These are phyloP conservation scores for Trebouxia gelatinosa DNA, from an alignment of 163 green algal genomes.

Conservation along the genomic window DNA sequence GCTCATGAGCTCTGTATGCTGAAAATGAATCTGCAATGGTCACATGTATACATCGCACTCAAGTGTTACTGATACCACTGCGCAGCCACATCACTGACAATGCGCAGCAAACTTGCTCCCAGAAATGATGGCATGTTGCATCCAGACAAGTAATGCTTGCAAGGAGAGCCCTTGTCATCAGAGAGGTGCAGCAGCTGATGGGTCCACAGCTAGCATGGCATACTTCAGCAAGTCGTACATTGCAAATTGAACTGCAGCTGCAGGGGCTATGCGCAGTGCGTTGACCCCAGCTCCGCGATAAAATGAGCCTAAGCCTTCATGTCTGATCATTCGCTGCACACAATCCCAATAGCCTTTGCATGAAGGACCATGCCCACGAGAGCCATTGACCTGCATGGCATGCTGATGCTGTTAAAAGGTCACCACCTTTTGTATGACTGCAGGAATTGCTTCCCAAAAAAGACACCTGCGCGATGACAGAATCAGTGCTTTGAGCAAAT, in stretches of 20 bases:
- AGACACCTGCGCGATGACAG: neutral
- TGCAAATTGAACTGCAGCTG: slow-evolving; percentile 27
- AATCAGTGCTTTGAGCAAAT: neutral
- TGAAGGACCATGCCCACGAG: slow-evolving; percentile 18
- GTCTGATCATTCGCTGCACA: slow-evolving; percentile 39
- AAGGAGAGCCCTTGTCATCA: neutral
- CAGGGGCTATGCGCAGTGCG: slow-evolving; percentile 53
- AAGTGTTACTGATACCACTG: neutral
- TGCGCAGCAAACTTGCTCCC: neutral
- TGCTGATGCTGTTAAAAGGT: neutral
- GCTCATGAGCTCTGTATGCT: no score
- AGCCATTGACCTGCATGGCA: slow-evolving; percentile 34
- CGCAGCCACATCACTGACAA: neutral
- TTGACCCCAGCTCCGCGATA: slow-evolving; percentile 58
- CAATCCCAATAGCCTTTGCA: slow-evolving; percentile 51
- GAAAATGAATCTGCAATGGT: no score
- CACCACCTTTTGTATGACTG: neutral
- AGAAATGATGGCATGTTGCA: neutral
- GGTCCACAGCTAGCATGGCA: slow-evolving; percentile 16
- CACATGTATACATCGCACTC: neutral
- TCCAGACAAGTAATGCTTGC: neutral
- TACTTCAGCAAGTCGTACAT: slow-evolving; percentile 14
- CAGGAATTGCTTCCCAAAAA: neutral
- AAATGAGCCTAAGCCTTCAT: slow-evolving; percentile 44
- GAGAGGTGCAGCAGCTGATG: slow-evolving; percentile 1